These are phyloP conservation scores for Candida adriatica DNA, from an alignment of 805 yeast species.

Conservation along the genomic window DNA sequence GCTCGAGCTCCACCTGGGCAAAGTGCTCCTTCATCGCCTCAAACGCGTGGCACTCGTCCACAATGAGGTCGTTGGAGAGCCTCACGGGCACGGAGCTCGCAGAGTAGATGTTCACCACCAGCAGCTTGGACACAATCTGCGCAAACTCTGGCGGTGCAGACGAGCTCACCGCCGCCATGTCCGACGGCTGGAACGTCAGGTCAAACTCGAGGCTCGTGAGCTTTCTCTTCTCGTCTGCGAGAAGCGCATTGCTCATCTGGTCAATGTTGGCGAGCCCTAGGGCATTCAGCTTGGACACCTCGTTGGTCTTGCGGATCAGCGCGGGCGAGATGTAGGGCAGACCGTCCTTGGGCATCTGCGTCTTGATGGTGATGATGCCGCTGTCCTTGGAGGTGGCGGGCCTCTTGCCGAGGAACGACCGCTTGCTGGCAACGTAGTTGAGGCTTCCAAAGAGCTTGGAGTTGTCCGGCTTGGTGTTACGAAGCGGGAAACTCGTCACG, in stretches of 20 bases:
- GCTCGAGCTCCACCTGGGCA: conserved; percentile 5
- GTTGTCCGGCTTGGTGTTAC: conserved; percentile 18
- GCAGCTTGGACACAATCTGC: conserved; percentile 24
- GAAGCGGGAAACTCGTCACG: conserved; percentile 16
- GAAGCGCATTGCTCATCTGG: conserved; percentile 20
- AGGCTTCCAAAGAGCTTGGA: conserved; percentile 14
- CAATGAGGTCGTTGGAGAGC: conserved; percentile 27
- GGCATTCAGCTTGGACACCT: conserved; percentile 25
- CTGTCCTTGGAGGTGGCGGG: conserved; percentile 8
- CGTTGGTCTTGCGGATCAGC: conserved; percentile 30
- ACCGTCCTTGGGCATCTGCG: conserved; percentile 27
- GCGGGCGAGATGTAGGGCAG: conserved; percentile 33
- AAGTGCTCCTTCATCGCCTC: conserved; percentile 22
- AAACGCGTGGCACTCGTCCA: conserved; percentile 18
- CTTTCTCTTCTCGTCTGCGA: conserved; percentile 24
- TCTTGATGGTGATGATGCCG: conserved; percentile 27
- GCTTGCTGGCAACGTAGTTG: conserved; percentile 4
- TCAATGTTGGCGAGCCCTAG: conserved; percentile 31
- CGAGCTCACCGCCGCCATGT: conserved; percentile 16
- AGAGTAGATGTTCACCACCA: conserved; percentile 30
- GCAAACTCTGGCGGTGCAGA: conserved; percentile 26
- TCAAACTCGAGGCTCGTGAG: conserved; percentile 24
- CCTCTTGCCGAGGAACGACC: conserved; percentile 2
- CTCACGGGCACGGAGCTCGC: conserved; percentile 34
- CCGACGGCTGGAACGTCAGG: conserved; percentile 22